These are phyloP conservation scores for Verticillium nubilum DNA, from an alignment of 2,329 filamentous ascomycete species.

Conservation along the genomic window DNA sequence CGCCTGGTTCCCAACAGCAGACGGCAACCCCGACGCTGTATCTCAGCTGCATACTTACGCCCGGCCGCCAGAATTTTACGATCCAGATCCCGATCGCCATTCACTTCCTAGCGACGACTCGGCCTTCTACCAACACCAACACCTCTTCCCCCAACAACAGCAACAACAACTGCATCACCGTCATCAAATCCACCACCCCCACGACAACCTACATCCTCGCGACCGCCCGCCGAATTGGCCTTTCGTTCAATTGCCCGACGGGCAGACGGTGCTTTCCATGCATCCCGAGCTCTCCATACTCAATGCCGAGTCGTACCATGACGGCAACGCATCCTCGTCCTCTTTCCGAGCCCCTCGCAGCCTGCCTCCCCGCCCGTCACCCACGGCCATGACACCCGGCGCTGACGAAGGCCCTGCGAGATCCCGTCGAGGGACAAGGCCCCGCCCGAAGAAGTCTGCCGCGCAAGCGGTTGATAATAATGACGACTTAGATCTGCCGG, in stretches of 20 bases:
- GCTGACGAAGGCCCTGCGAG: not conserved
- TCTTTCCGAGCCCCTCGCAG: constrained; percentile 12
- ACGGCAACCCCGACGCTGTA: not conserved
- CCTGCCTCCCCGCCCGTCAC: constrained; percentile 11
- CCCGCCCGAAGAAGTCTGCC: not conserved
- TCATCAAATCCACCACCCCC: no score
- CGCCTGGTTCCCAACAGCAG: not conserved
- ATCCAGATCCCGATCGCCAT: constrained; percentile 1
- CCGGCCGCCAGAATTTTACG: not conserved
- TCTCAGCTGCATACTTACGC: not conserved
- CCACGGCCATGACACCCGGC: not conserved
- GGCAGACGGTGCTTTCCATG: constrained; percentile 13
- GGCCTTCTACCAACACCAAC: constrained; percentile 1
- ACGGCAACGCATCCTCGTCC: constrained; percentile 18
- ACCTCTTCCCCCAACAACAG: not conserved
- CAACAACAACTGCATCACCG: no score
- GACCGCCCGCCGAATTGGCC: not conserved
- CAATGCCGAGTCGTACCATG: constrained; percentile 39
- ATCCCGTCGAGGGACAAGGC: not conserved
- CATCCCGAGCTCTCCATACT: constrained; percentile 36
- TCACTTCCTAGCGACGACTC: not conserved
- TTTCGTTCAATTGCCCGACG: constrained; percentile 4
- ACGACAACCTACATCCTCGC: no score
- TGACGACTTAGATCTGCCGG: not conserved
- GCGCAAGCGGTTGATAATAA: not conserved